Evolutionary conservation across 345 rosid species (phyloP), one percentile per base, ranked within the genome.

Genomic region (Bretschneidera sinensis): DNA sequence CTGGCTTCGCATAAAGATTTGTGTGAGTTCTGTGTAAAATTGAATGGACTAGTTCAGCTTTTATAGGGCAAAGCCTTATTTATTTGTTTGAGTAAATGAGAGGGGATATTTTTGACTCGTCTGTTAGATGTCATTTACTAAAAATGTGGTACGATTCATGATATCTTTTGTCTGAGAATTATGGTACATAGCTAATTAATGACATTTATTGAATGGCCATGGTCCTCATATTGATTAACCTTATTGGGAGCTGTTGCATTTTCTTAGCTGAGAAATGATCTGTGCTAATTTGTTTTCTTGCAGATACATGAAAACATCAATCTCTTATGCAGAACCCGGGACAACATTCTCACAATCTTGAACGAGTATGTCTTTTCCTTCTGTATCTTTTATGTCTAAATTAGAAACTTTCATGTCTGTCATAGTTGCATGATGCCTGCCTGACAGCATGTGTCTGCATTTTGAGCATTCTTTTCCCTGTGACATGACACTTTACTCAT

Each of bases 291-390:
- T 54, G 35, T 19, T 57, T 22, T 61, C 23, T 39, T 66, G 83
- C 87, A 89, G 91, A 70, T 82, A 62, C 85, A 79, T 50, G 91
- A 86, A 48, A 86, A 86, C 52, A 53, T 82, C 54, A 79, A 68
- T 63, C 84, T 89, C 56, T 74, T 86, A 47, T 62, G 83, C 82
- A 83, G 75, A 83, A 66, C 78, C 17, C 76, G 94, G 66, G 94
- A 86, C 66, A 89, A 83, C 65, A 86, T 89, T 75, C 69, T 81
- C 21, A 33, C 89, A 15, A 69, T 86, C 74, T 65, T 89, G 81
- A 84, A 86, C 39, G 94, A 81, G 94, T 89, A 89, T 31, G 73
- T 60, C 61, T 24, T 34, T 54, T 18, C 39, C 58, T 69, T 6
- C 17, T 52, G 51, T 59, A 39, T 34, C 5, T 48, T 45, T 53